These are phyloP conservation scores for Mycena galopus DNA, from an alignment of 768 basidiomycete genomes.

Conservation along the genomic window DNA sequence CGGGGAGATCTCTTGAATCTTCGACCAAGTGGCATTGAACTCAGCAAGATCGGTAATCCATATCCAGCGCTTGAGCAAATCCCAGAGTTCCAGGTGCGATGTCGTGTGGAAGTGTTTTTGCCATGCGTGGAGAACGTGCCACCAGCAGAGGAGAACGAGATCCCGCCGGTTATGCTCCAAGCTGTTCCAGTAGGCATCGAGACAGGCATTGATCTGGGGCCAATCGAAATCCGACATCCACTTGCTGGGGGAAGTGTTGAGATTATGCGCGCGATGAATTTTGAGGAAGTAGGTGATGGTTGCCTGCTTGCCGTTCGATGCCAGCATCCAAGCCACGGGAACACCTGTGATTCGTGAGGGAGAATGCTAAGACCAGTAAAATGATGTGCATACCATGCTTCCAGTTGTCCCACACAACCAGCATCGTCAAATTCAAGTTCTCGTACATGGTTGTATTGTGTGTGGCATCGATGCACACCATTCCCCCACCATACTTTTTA, in stretches of 20 bases:
- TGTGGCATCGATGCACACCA: no score
- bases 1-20: neutral
- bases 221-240: neutral
- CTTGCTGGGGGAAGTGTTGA: neutral
- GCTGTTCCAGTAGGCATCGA: neutral
- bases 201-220: neutral
- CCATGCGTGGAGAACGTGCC: neutral
- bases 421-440: neutral
- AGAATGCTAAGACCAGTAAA: neutral
- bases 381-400: neutral
- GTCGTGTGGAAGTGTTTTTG: neutral
- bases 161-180: neutral
- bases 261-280: neutral
- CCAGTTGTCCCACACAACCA: neutral
- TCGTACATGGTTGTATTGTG: no score
- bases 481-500: neutral
- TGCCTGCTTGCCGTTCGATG: neutral
- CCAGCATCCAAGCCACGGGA: neutral
- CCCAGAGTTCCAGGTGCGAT: neutral
- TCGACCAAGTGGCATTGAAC: neutral
- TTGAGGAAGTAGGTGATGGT: neutral
- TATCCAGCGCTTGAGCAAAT: neutral
- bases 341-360: neutral
- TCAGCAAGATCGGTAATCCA: neutral
- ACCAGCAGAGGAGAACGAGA: neutral